A percentile compares a stretch with the other conserved stretches of the same genome.
phyloP scores from a whole-genome alignment of 2,329 filamentous ascomycete genomes.

The Ophiostoma ulmi region DNA sequence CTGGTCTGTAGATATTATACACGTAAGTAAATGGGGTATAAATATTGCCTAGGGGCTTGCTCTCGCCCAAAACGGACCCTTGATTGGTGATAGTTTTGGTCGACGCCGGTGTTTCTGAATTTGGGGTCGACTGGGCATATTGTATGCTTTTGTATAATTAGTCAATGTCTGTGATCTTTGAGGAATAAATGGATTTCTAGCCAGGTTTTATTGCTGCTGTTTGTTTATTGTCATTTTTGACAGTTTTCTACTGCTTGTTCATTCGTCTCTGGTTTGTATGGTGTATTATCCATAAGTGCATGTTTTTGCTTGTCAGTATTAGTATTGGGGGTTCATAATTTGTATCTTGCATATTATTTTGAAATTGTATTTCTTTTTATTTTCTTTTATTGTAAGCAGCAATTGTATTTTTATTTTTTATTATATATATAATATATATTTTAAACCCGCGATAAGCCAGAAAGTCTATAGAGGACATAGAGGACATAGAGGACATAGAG shows the following conservation, averaged over 20 bases:
- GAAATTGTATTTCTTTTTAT: too few species aligned
- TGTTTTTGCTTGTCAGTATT: too few species aligned
- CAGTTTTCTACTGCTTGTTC: not conserved
- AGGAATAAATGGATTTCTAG: not conserved
- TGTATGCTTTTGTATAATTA: not conserved
- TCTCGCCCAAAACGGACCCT: not conserved
- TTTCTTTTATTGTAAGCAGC: too few species aligned
- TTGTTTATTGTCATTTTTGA: conserved; percentile 1
- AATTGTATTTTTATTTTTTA: too few species aligned
- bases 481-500: too few species aligned
- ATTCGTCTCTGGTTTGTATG: not conserved
- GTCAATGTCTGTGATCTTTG: not conserved
- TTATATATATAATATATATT: too few species aligned
- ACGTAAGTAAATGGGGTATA: not conserved
- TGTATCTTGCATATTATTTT: too few species aligned
- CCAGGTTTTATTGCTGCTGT: not conserved
- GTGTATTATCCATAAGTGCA: too few species aligned
- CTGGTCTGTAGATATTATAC: not conserved
- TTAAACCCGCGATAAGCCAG: too few species aligned
- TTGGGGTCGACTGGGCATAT: not conserved
- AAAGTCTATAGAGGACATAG: too few species aligned
- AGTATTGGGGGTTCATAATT: too few species aligned
- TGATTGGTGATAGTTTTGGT: conserved; percentile 3
- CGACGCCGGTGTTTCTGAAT: conserved; percentile 4
- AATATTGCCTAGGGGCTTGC: not conserved